A percentile compares a stretch with the other conserved stretches of the same genome.
These are phyloP conservation scores for Cladochytrium replicatum DNA, from an alignment of 192 early-diverging fungal genomes.

Conservation along the genomic window DNA sequence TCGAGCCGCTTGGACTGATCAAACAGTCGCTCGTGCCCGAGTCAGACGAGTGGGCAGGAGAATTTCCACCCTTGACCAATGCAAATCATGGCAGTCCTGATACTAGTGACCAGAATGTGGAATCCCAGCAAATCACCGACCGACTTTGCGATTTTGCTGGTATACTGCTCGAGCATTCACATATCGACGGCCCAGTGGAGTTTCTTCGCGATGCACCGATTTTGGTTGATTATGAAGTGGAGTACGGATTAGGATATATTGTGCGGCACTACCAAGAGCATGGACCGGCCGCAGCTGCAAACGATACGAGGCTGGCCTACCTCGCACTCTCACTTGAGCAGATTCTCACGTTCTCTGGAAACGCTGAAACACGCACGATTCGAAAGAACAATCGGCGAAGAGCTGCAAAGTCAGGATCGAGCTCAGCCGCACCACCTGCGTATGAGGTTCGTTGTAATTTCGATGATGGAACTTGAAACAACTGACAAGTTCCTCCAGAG, in stretches of 20 bases:
- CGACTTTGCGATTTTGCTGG: constrained; percentile 41
- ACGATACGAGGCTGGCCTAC: constrained; percentile 54
- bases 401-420: constrained; percentile 8
- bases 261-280: constrained; percentile 33
- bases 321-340: constrained; percentile 59
- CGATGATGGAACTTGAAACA: constrained; percentile 7
- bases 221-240: constrained; percentile 73
- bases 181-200: constrained; percentile 39
- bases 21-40: constrained; percentile 3
- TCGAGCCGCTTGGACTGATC: constrained; percentile 23
- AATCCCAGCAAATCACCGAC: constrained; percentile 5
- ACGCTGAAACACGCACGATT: constrained; percentile 38
- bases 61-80: too few species aligned
- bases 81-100: too few species aligned
- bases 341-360: constrained; percentile 42
- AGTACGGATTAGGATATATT: constrained; percentile 51
- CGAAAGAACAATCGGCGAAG: constrained; percentile 34
- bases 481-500: constrained; percentile 1
- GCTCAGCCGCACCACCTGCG: not conserved
- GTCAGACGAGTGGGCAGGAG: constrained; percentile 2
- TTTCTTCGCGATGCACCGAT: constrained; percentile 69
- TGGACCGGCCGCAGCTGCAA: constrained; percentile 16
- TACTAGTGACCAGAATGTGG: too few species aligned
- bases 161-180: constrained; percentile 51
- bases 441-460: too few species aligned